Base-by-base conservation (phyloP, 225 moss, liverwort and hornwort genomes). In the Physcomitrium patens region DNA sequence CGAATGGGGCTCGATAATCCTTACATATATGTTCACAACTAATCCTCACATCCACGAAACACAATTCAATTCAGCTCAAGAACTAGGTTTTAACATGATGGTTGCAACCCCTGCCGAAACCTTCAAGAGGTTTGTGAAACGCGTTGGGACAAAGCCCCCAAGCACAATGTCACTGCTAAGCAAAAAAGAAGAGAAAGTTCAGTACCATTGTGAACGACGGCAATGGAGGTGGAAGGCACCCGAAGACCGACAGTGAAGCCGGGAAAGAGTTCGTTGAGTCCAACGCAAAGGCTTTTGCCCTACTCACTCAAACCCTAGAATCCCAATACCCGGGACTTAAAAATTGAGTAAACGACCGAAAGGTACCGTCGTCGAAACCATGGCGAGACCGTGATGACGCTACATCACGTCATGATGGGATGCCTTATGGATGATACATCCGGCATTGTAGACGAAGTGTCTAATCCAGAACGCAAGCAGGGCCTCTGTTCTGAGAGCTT, bases 181-280 rank as follows among this genome's bases (percentile, higher is more conserved):
- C 7, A 12, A 0, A 1, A 8, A 0, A 2, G 24, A 37, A 37
- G 48, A 1, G 17, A 49, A 16, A 1, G 7, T 46, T 15, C 50
- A 1, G 23, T 28, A 79, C 76, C 76, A 79, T 76, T 54, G 71
- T 76, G 45, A 72, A 28, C 48, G 71, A 31, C 54, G 51, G 57
- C 79, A 48, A 44, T 1, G 10, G 51, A 75, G 41, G 51, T 67
- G 62, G 46, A 20, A 26, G 67, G 47, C 66, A 77, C 50, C 74
- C 14, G 43, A 66, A 56, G 8, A 74, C 13, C 65, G 8, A 81
- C 31, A 54, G 67, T 70, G 67, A 50, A 74, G 50, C 66, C 45
- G 56, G 47, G 31, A 81, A 75, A 84, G 60, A n/a, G 6, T 0
- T 58, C 0, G 13, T 0, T 0, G 0, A 0, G 0, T 78, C 52